Evolutionary conservation across 208 protist genomes (phyloP).

Genomic region (Wallacemonas sp.): DNA sequence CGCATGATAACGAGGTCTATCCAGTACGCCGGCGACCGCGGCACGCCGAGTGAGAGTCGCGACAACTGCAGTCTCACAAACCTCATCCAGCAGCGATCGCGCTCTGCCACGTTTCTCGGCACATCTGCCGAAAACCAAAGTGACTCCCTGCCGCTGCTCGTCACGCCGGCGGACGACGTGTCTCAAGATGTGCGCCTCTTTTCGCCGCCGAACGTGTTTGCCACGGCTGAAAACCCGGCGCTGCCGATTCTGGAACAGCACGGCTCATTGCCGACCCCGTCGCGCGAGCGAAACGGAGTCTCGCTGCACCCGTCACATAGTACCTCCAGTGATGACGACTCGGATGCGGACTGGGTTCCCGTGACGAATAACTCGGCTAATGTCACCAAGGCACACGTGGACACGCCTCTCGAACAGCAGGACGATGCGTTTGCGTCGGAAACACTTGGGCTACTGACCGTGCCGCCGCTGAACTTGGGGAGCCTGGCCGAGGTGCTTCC

Average conservation of each 20-base stretch:
- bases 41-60: not conserved
- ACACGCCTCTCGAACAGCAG: not conserved
- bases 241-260: not conserved
- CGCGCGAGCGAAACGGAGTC: not conserved
- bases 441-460: not conserved
- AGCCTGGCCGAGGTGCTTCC: constrained; percentile 7
- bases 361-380: constrained; percentile 8
- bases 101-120: constrained; percentile 2
- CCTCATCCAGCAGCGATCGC: not conserved
- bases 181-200: constrained; percentile 6
- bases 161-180: not conserved
- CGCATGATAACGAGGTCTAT: not conserved
- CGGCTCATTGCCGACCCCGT: not conserved
- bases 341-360: not conserved
- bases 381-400: constrained; percentile 6
- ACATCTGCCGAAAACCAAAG: not conserved
- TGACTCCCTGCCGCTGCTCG: not conserved
- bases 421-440: not conserved
- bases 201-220: not conserved
- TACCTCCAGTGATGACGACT: constrained; percentile 1
- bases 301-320: not conserved
- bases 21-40: not conserved
- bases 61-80: not conserved
- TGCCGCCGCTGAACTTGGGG: constrained; percentile 6
- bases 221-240: constrained; percentile 8